Evolutionary conservation across 768 basidiomycete species (phyloP), one percentile per base, ranked within the genome.

Genomic region (Amanita molliuscula): DNA sequence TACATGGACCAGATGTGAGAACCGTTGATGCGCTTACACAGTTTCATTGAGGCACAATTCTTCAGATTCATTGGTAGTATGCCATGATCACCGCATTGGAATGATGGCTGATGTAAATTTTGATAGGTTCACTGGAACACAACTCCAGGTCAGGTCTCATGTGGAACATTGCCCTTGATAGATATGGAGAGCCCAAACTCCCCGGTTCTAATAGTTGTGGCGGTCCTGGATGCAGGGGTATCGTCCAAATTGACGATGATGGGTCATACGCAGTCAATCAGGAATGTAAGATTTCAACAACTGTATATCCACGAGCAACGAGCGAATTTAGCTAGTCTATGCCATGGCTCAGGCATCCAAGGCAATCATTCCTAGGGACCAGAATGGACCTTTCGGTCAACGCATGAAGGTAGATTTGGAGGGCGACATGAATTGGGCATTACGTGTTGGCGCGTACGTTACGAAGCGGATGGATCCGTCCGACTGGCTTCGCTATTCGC

Each of bases 101-200:
- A 28, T 53, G 31, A 31, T 31, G 31, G 10, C 16, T 23, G 13
- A 46, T 23, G n/a, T 26, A 43, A 9, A 28, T 10, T 29, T 35
- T 21, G 7, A 16, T 29, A 41, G 72, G 75, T n/a, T 51, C 68
- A 4, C 54, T 74, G 18, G 58, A 66, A 50, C 65, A 70, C 56
- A 68, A 69, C 54, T 56, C 72, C 5, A 66, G 62, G 44, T 59
- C 76, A 33, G 82, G 69, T 0, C 65, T 87, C 23, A 83, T 85
- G 79, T 88, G 86, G 84, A 85, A 84, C 58, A 65, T 87, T 40
- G 85, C 82, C 0, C 70, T 83, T 7, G 78, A 86, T 36, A 66
- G 75, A 0, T 73, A 63, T 25, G 84, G 86, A 0, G 62, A 74
- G 15, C 85, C 86, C 2, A 76, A 74, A 57, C 68, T 82, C 2